Conservation (phyloP, 2,329 filamentous ascomycete genomes). For the Tolypocladium endophyticum region DNA sequence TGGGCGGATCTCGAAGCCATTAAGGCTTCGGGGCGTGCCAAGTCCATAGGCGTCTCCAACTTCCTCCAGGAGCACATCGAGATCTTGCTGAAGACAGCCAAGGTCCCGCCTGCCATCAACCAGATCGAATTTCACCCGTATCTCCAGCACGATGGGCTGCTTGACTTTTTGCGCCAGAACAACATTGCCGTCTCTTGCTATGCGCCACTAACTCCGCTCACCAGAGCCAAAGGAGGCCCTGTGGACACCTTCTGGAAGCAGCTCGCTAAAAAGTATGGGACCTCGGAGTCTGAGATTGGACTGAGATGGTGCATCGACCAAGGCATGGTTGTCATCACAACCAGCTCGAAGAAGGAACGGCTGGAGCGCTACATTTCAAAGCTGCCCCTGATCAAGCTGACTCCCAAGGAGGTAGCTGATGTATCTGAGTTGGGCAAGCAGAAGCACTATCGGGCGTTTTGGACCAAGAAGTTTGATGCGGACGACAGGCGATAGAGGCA, state of each 20-base stretch:
- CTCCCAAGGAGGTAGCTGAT: constrained; percentile 44
- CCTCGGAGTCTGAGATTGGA: constrained; percentile 43
- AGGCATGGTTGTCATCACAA: constrained; percentile 48
- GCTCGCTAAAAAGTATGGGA: constrained; percentile 48
- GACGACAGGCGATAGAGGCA: constrained; percentile 31
- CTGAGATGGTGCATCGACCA: constrained; percentile 52
- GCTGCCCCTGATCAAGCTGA: constrained; percentile 46
- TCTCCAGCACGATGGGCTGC: constrained; percentile 51
- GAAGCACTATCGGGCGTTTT: constrained; percentile 54
- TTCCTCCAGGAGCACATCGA: constrained; percentile 50
- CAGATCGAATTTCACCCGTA: constrained; percentile 78
- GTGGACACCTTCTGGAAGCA: constrained; percentile 38
- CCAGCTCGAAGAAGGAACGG: constrained; percentile 46
- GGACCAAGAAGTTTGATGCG: constrained; percentile 38
- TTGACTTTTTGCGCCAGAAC: constrained; percentile 46
- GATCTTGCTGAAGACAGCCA: constrained; percentile 45
- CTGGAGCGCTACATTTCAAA: constrained; percentile 44
- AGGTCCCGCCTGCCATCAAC: constrained; percentile 57
- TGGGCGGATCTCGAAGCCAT: constrained; percentile 57
- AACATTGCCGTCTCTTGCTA: constrained; percentile 47
- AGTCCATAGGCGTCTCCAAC: constrained; percentile 70
- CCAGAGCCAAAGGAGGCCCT: constrained; percentile 38
- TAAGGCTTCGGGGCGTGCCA: constrained; percentile 53
- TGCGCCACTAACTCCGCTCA: constrained; percentile 41
- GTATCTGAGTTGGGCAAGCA: constrained; percentile 44